Conservation (phyloP, 768 basidiomycete species). For the Leucogyrophana mollusca region DNA sequence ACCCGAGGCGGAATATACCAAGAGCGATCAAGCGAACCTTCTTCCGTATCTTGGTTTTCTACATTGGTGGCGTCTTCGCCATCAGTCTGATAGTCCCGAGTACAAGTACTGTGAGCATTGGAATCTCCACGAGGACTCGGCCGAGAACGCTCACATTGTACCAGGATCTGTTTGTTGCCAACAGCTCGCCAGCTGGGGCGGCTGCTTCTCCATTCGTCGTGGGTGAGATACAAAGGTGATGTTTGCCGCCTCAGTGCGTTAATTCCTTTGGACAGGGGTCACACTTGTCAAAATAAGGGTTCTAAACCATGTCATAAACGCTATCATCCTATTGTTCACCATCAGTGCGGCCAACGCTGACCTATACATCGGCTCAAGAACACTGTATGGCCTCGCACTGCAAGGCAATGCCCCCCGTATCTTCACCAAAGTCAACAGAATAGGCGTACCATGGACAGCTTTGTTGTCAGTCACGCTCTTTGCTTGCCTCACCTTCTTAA, state of each 20-base stretch:
- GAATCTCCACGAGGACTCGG: constrained; percentile 30
- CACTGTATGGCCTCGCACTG: constrained; percentile 51
- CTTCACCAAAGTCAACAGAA: constrained; percentile 44
- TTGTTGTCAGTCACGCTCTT: constrained; percentile 54
- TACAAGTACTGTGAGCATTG: constrained; percentile 44
- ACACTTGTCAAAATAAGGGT: constrained; percentile 53
- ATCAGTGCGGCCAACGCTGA: constrained; percentile 65
- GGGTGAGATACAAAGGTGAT: constrained; percentile 36
- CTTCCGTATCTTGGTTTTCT: constrained; percentile 60
- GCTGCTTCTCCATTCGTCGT: constrained; percentile 69
- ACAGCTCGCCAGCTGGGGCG: constrained; percentile 40
- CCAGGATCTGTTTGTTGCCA: constrained; percentile 37
- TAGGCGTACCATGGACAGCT: constrained; percentile 44
- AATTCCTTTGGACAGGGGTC: constrained; percentile 24
- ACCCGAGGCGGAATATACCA: constrained; percentile 74
- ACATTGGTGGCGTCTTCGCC: constrained; percentile 69
- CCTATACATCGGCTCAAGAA: constrained; percentile 54
- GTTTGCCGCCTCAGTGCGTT: not conserved
- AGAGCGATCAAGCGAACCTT: constrained; percentile 67
- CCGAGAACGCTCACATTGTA: not conserved
- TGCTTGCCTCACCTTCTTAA: constrained; percentile 60
- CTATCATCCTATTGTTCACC: constrained; percentile 62
- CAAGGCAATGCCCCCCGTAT: constrained; percentile 49
- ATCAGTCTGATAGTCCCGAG: constrained; percentile 72
- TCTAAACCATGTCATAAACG: constrained; percentile 65